Base-by-base conservation (phyloP, 2,329 filamentous ascomycete species). In the Trichoderma gracile region DNA sequence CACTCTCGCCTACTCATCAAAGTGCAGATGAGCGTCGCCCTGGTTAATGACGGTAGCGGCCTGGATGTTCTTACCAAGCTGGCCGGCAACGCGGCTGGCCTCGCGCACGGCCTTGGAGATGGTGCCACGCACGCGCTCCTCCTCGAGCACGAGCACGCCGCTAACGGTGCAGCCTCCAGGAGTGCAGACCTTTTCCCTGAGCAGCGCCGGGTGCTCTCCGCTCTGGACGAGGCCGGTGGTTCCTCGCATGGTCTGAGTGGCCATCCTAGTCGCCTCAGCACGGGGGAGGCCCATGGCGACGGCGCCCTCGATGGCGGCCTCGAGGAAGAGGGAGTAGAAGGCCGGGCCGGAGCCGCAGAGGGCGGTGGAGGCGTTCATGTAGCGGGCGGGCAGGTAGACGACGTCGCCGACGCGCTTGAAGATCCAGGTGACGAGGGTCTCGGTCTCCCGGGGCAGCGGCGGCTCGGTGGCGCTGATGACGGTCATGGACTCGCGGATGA, bases 401-500 rank as follows among this genome's bases (percentile, higher is more conserved):
- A 91, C 87, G 46, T 88, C 84, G 54, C 91, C 91, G 65, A 93
- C 89, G 59, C 85, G 84, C 72, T 81, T 85, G 80, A 94, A 94
- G 71, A 93, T 90, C 87, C 89, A 93, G 33, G 84, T 87, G 19
- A 92, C 84, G 12, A 93, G 81, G 66, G 72, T 76, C 52, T 84
- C 79, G 33, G 82, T 82, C 19, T 80, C 77, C 1, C 80, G 73
- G 5, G 83, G 79, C 15, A 91, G 79, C 3, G 87, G 82, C 9
- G 87, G 85, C 9, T 79, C 80, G 7, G 83, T 81, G 52, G 83
- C 86, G 54, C 86, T 87, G 69, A 96, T 89, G 61, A 95, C 87
- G 4, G 89, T 94, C 90, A 95, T 95, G 69, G 86, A 88, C 76
- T 96, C 89, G 53, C 91, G 80, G 65, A 96, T 89, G 55, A 91